These are phyloP conservation scores for Zygnema cylindricum DNA, from an alignment of 139 green algal species.

Conservation along the genomic window DNA sequence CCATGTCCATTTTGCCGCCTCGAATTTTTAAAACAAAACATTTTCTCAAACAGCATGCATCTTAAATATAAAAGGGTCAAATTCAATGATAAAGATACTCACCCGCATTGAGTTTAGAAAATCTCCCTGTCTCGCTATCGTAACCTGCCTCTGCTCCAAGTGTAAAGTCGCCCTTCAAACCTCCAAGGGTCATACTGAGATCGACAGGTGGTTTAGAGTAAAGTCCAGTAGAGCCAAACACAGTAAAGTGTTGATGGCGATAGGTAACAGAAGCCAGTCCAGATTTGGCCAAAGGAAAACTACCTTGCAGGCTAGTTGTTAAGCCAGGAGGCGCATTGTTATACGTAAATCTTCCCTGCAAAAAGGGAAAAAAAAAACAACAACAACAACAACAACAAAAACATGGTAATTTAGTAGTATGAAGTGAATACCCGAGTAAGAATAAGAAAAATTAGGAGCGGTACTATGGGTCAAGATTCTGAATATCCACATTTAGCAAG, in stretches of 20 bases:
- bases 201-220: neutral
- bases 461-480: no score
- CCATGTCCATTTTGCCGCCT: no score
- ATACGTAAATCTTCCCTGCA: neutral
- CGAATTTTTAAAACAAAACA: no score
- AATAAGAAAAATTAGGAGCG: no score
- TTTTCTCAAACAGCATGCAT: no score
- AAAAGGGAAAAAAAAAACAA: neutral
- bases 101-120: slow-evolving; percentile 6
- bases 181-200: neutral
- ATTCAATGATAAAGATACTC: no score
- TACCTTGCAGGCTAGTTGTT: neutral
- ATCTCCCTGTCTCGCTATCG: neutral
- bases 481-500: no score
- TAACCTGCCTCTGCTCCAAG: neutral
- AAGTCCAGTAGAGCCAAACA: neutral
- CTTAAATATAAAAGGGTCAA: no score
- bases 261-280: neutral
- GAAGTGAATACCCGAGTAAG: no score
- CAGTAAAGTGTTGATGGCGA: neutral
- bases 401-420: no score
- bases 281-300: neutral
- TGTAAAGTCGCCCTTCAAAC: slow-evolving; percentile 2
- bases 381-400: no score
- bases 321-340: neutral